A percentile compares a stretch with the other conserved stretches of the same genome.
These are phyloP conservation scores for Phaseolus coccineus DNA, from an alignment of 331 rosid species.

Conservation along the genomic window DNA sequence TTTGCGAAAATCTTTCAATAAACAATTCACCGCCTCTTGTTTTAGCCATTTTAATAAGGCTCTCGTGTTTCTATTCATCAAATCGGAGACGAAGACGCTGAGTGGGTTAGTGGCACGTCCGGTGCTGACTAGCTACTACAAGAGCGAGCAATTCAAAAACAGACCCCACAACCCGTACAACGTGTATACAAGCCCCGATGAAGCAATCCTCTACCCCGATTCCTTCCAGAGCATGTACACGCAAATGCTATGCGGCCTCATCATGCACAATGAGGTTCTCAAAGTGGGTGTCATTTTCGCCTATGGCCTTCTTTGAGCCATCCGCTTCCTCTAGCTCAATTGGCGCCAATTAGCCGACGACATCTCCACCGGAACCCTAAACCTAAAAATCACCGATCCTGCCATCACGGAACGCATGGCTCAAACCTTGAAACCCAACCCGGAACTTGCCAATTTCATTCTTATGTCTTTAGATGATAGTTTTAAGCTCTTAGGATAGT, in stretches of 20 bases:
- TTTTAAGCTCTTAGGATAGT: neutral
- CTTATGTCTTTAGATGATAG: neutral
- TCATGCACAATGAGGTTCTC: slow-evolving; percentile 74
- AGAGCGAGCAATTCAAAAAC: slow-evolving; percentile 57
- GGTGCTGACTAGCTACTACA: too few relatives aligned
- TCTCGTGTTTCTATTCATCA: too few relatives aligned
- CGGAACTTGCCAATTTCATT: slow-evolving; percentile 51
- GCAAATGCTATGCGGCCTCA: too few relatives aligned
- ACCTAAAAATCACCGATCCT: slow-evolving; percentile 66
- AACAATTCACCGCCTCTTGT: too few relatives aligned
- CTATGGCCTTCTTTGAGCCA: slow-evolving; percentile 86
- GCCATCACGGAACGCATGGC: slow-evolving; percentile 52
- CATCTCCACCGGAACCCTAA: slow-evolving; percentile 68
- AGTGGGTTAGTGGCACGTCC: too few relatives aligned
- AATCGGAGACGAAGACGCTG: too few relatives aligned
- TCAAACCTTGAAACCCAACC: slow-evolving; percentile 54
- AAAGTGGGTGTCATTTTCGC: slow-evolving; percentile 84
- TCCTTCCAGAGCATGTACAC: slow-evolving; percentile 88
- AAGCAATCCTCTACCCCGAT: slow-evolving; percentile 72
- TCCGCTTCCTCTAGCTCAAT: slow-evolving; percentile 75
- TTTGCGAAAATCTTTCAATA: too few relatives aligned
- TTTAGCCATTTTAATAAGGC: too few relatives aligned
- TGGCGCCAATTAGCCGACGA: slow-evolving; percentile 63
- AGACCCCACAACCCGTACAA: slow-evolving; percentile 72
- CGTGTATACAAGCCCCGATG: slow-evolving; percentile 81